Evolutionary conservation across 306 rosid genomes (phyloP).

Genomic region (Fagus crenata): DNA sequence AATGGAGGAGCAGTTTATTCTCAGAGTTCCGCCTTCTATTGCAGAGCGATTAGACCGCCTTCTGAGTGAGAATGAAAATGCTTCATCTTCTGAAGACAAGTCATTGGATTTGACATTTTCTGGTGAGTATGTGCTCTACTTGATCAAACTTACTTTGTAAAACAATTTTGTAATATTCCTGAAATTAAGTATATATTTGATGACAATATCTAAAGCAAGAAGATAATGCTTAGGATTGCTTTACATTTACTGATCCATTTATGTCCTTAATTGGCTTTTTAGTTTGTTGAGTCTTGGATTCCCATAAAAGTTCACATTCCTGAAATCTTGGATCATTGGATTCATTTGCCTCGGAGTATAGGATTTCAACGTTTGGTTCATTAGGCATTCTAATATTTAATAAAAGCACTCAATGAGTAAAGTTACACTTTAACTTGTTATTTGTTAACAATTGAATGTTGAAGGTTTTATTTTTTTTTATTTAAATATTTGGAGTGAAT

Average conservation of each 20-base stretch:
- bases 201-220: no score
- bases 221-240: neutral
- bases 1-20: conserved; percentile 65
- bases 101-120: conserved; percentile 49
- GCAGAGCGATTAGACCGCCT: conserved; percentile 56
- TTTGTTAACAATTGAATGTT: neutral
- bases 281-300: no score
- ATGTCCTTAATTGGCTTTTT: neutral
- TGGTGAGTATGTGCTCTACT: conserved; percentile 26
- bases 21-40: conserved; percentile 57
- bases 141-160: neutral
- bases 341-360: no score
- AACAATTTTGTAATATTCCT: neutral
- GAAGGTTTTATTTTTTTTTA: neutral
- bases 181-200: no score
- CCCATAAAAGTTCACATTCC: no score
- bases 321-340: no score
- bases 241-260: neutral
- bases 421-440: neutral
- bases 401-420: neutral
- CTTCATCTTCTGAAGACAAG: conserved; percentile 49
- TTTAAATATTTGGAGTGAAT: neutral
- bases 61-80: conserved; percentile 41
- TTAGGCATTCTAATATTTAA: no score
- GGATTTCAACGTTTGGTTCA: no score